A percentile compares a stretch with the other conserved stretches of the same genome.
Evolutionary conservation across 140 eudicot species (phyloP).

Genomic region (Ambrosia hybrid): DNA sequence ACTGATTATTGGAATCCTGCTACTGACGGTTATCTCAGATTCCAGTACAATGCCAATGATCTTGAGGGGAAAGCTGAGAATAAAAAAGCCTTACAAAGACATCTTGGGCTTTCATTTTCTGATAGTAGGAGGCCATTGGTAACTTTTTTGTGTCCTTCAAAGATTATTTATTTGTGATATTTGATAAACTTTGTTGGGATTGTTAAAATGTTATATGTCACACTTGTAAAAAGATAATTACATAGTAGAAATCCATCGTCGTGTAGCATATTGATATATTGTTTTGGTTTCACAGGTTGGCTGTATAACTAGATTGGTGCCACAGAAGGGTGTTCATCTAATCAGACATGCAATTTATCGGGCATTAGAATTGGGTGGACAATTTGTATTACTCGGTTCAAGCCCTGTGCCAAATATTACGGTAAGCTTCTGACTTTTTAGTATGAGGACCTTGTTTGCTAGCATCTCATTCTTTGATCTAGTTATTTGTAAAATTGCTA

Average conservation of each 20-base stretch:
- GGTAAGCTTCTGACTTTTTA: conserved; percentile 39
- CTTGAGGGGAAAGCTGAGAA: conserved; percentile 76
- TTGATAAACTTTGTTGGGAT: neutral
- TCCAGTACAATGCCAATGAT: conserved; percentile 67
- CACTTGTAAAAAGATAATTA: neutral
- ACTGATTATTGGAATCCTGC: conserved; percentile 96
- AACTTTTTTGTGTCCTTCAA: conserved; percentile 19
- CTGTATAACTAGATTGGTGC: conserved; percentile 95
- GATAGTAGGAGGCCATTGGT: conserved; percentile 75
- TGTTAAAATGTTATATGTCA: neutral
- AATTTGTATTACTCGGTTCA: conserved; percentile 96
- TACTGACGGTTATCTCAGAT: conserved; percentile 66
- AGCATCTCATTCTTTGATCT: conserved; percentile 18
- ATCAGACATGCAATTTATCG: conserved; percentile 92
- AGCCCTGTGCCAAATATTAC: conserved; percentile 94
- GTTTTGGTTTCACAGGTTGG: conserved; percentile 61
- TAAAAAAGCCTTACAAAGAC: conserved; percentile 71
- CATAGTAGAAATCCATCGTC: neutral
- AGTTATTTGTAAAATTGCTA: neutral
- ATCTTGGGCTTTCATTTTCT: conserved; percentile 63
- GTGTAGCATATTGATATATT: conserved; percentile 12
- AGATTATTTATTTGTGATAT: conserved; percentile 4
- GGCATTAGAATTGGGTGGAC: conserved; percentile 88
- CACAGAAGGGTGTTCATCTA: conserved; percentile 97
- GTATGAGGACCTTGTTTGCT: conserved; percentile 11